Conservation (phyloP, 2,329 filamentous ascomycete species). For the Fusarium haematococcum region DNA sequence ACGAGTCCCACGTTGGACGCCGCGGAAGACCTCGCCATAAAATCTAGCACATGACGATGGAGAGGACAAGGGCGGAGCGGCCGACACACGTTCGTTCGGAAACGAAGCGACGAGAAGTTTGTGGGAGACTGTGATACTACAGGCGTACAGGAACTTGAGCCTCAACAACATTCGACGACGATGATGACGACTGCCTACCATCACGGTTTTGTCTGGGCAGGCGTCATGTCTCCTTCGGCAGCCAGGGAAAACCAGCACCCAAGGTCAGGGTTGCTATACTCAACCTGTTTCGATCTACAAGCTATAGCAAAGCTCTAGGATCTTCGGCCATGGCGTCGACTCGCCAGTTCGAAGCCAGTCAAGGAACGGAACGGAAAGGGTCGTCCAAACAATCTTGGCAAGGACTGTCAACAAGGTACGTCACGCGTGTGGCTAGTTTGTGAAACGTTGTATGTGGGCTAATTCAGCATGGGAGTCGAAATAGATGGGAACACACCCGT, state of each 20-base stretch:
- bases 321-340: neutral
- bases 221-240: neutral
- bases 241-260: rapidly evolving
- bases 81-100: neutral
- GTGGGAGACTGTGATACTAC: neutral
- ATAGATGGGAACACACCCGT: neutral
- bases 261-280: rapidly evolving
- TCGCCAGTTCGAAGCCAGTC: neutral
- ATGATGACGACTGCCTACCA: neutral
- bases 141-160: neutral
- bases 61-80: neutral
- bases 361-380: neutral
- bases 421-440: neutral
- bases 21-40: neutral
- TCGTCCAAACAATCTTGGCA: neutral
- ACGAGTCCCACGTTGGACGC: neutral
- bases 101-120: neutral
- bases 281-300: neutral
- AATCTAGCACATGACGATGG: neutral
- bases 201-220: neutral
- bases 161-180: neutral
- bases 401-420: neutral
- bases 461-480: neutral
- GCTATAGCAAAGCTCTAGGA: neutral
- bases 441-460: neutral